Conservation (phyloP, 805 yeast species). For the Sungouiozyma ichnusensis region DNA sequence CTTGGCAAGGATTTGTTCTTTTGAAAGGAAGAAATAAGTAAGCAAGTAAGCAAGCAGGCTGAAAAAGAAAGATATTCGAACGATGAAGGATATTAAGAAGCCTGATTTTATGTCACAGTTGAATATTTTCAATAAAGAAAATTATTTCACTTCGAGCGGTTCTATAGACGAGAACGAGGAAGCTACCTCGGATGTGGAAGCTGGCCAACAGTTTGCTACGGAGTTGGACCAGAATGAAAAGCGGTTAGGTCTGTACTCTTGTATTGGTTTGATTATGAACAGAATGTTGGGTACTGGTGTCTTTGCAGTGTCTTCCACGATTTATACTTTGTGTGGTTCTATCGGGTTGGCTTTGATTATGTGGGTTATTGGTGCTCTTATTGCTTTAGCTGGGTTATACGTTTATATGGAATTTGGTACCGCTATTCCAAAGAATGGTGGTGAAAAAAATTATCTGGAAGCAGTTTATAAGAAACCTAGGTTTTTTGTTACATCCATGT, state of each 20-base stretch:
- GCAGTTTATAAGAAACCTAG: slow-evolving; percentile 58
- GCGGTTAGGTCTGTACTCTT: slow-evolving; percentile 42
- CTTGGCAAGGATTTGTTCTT: too few species aligned
- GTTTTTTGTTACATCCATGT: slow-evolving; percentile 54
- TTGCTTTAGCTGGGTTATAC: slow-evolving; percentile 52
- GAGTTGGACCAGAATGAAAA: slow-evolving; percentile 34
- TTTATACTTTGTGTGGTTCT: slow-evolving; percentile 44
- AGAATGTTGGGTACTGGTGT: slow-evolving; percentile 73
- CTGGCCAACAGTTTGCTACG: slow-evolving; percentile 26
- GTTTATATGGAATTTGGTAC: slow-evolving; percentile 78
- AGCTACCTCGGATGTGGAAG: slow-evolving; percentile 13
- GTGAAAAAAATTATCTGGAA: slow-evolving; percentile 75
- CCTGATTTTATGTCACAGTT: slow-evolving; percentile 17
- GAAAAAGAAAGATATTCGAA: too few species aligned
- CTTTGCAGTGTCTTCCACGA: slow-evolving; percentile 57
- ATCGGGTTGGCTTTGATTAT: slow-evolving; percentile 61
- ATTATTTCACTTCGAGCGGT: slow-evolving; percentile 10
- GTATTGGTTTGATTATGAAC: slow-evolving; percentile 55
- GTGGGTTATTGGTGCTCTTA: slow-evolving; percentile 67
- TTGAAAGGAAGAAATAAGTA: too few species aligned
- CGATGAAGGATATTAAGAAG: slow-evolving; percentile 10
- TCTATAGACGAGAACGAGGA: slow-evolving; percentile 4
- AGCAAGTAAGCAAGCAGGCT: too few species aligned
- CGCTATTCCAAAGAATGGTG: slow-evolving; percentile 72
- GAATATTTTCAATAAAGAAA: slow-evolving; percentile 24